Base-by-base conservation (phyloP, 106 monocot genomes). In the Dioscorea zingiberensis region DNA sequence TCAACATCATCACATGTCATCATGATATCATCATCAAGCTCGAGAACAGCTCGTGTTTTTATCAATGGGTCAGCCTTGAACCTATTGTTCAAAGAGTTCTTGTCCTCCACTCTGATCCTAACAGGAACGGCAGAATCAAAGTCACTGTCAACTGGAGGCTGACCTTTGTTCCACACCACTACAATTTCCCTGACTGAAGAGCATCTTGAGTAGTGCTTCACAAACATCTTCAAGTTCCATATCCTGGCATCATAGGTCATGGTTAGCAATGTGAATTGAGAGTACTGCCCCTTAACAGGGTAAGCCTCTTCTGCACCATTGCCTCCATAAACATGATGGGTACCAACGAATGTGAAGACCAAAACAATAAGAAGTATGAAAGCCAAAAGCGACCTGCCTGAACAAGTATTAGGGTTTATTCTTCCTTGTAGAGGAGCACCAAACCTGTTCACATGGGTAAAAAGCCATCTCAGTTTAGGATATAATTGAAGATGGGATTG, bases 1-100 rank as follows among this genome's bases (percentile, higher is more conserved):
- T 94, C 94, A 29, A 94, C 57, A 67, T 94, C 94, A 71, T 91
- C 83, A 53, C 94, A 94, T 12, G 87, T 78, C 84, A 91, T 84
- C 83, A 85, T 87, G 58, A 87, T 87, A 27, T 91, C 94, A 62
- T 91, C 87, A 63, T 94, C 87, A 25, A 90, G 87, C 64, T 87
- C 82, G 17, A 94, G 74, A 72, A 94, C 82, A 15, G 84, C 94
- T 14, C 71, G 63, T n/a, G 87, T 94, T 68, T 79, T 83, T 73
- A 91, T 87, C 48, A 68, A 25, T 13, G 66, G 65, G 30, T 94
- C 94, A 26, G 72, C 27, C 38, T 76, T 85, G 67, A 94, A 94
- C 53, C 94, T 80, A 62, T 87, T 90, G 45, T 94, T 94, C 78
- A 91, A 69, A 51, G 94, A 85, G 60, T 87, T 90, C 24, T 65